These are phyloP conservation scores for Chalciporus sphaerocephalus DNA, from an alignment of 768 basidiomycete species.

Conservation along the genomic window DNA sequence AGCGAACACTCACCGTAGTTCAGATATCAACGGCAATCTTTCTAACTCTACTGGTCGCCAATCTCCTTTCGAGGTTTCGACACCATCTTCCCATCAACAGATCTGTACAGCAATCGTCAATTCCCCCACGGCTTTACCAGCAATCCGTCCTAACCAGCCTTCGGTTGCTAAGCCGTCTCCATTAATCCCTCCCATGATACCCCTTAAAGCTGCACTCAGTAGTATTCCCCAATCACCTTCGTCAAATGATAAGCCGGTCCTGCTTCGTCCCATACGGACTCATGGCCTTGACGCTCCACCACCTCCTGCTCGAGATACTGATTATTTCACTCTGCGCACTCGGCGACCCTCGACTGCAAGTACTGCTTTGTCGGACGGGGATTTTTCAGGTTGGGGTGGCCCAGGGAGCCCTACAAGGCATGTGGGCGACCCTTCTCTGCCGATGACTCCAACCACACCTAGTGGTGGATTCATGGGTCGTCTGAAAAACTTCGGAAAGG, in stretches of 20 bases:
- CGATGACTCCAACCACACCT: conserved; percentile 49
- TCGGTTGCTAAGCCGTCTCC: conserved; percentile 47
- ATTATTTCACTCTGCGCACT: conserved; percentile 50
- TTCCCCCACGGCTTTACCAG: conserved; percentile 64
- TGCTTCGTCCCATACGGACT: conserved; percentile 38
- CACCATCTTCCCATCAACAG: conserved; percentile 21
- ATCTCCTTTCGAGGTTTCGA: conserved; percentile 31
- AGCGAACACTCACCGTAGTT: conserved; percentile 21
- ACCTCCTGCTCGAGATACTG: conserved; percentile 34
- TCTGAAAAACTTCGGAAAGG: conserved; percentile 71
- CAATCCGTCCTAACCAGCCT: conserved; percentile 48
- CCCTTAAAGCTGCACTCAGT: conserved; percentile 34
- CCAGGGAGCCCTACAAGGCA: conserved; percentile 35
- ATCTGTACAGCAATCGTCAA: conserved; percentile 46
- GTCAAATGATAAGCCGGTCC: conserved; percentile 28
- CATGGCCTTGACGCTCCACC: conserved; percentile 40
- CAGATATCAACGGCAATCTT: conserved; percentile 24
- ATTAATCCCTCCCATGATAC: conserved; percentile 57
- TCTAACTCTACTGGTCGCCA: conserved; percentile 19
- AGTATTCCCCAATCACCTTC: conserved; percentile 45
- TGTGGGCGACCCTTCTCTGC: conserved; percentile 28
- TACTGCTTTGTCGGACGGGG: conserved; percentile 44
- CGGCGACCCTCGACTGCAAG: conserved; percentile 45
- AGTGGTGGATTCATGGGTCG: conserved; percentile 68
- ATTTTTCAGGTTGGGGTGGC: conserved; percentile 42